A percentile compares a stretch with the other conserved stretches of the same genome.
Conservation (phyloP, 352 stramenopile species). For the Aphanomyces astaci region DNA sequence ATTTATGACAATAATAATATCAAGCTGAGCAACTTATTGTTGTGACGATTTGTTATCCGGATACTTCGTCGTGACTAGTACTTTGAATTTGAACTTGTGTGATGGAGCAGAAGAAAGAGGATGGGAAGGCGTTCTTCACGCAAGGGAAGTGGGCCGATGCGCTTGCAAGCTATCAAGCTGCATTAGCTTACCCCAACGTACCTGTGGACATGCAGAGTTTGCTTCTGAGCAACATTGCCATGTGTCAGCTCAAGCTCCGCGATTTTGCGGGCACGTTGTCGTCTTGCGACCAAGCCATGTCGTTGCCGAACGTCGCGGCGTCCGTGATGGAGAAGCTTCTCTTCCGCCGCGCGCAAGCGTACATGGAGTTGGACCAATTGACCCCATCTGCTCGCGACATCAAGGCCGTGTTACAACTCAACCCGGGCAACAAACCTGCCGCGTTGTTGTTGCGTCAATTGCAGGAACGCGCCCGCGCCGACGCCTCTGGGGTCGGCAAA, state of each 20-base stretch:
- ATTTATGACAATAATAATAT: too few relatives aligned
- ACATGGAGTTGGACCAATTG: constrained; percentile 55
- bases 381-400: constrained; percentile 65
- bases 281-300: constrained; percentile 50
- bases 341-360: constrained; percentile 67
- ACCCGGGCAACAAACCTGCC: constrained; percentile 66
- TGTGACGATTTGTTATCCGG: constrained; percentile 15
- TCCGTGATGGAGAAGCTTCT: constrained; percentile 64
- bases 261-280: constrained; percentile 43
- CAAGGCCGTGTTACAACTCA: constrained; percentile 57
- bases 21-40: too few relatives aligned
- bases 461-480: constrained; percentile 59
- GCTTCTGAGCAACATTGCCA: constrained; percentile 71
- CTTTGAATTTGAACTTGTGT: constrained; percentile 2
- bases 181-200: constrained; percentile 29
- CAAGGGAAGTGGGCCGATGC: constrained; percentile 55
- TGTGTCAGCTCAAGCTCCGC: constrained; percentile 57
- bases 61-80: neutral
- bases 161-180: constrained; percentile 59
- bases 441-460: constrained; percentile 61
- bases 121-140: constrained; percentile 69
- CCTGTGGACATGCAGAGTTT: constrained; percentile 37
- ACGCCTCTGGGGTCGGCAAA: constrained; percentile 73
- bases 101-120: constrained; percentile 55
- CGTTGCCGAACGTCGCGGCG: constrained; percentile 25